Base-by-base conservation (phyloP, 2,329 filamentous ascomycete genomes). In the Periglandula ipomoeae region DNA sequence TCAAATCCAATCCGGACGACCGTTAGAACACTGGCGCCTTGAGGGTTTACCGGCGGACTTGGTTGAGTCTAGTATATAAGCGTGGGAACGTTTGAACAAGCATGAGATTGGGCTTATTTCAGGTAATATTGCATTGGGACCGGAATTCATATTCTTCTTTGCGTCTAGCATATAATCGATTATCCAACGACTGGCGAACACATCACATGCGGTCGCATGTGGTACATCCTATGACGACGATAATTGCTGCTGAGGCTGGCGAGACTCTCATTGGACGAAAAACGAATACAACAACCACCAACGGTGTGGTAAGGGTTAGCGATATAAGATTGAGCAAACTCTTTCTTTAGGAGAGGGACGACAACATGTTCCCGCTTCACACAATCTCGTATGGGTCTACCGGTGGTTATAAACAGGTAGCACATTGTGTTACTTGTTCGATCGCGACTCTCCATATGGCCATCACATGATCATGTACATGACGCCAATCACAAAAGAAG, bases 101-200 rank as follows among this genome's bases (percentile, higher is more conserved):
- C 44, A 41, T n/a, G 55, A 60, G 58, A 58, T 48, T 57, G 54
- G 52, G 56, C 53, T 56, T 51, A 61, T 67, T 65, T 70, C 65
- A 71, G 67, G 66, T 70, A 70, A 70, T 70, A 70, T 66, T 69
- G 70, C 71, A 73, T 73, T 67, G 66, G 66, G 66, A 63, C 60
- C 59, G 62, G 62, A 46, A 40, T 56, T 57, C 49, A 56, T 55
- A 48, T 51, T 59, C 43, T 55, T 55, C 48, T 53, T 59, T 54
- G 50, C 55, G 55, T 59, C 54, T 58, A 58, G 58, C 59, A 62
- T 62, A 59, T 60, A 61, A 59, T 63, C 54, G 49, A 55, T 52
- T 50, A 48, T 58, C 30, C 44, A 51, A 47, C 10, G 42, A 49
- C 41, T 40, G 46, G 48, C 22, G 46, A 47, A 38, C 27, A 47